Evolutionary conservation across 164 flowering plant species (phyloP).

Genomic region (Litsea cubeba): DNA sequence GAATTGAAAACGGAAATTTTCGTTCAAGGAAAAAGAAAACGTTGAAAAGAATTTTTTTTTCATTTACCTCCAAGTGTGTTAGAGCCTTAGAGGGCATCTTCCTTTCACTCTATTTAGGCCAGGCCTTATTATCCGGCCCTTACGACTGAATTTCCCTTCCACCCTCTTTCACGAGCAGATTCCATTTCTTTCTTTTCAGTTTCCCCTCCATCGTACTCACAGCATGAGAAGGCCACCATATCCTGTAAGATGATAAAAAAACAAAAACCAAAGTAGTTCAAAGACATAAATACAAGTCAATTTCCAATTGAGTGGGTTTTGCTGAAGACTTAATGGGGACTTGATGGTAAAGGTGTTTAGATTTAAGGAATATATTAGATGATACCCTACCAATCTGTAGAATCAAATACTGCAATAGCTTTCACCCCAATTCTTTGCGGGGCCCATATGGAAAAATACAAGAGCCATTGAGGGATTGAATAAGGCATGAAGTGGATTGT

Average conservation of each 20-base stretch:
- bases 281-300: not conserved
- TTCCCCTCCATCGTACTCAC: conserved; percentile 77
- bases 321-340: not conserved
- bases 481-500: no score
- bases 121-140: conserved; percentile 46
- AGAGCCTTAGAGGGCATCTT: conserved; percentile 90
- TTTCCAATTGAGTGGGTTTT: not conserved
- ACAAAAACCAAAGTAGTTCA: not conserved
- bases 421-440: no score
- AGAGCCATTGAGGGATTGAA: no score
- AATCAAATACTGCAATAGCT: no score
- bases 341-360: no score
- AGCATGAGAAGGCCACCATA: conserved; percentile 99
- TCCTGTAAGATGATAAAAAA: conserved; percentile 44
- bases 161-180: conserved; percentile 61
- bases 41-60: no score
- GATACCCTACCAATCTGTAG: no score
- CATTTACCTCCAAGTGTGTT: conserved; percentile 85
- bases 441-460: no score
- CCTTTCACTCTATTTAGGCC: conserved; percentile 65
- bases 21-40: no score
- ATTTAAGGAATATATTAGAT: no score
- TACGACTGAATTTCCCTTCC: conserved; percentile 72
- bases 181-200: conserved; percentile 64
- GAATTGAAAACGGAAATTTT: no score